A percentile compares a stretch with the other conserved stretches of the same genome.
phyloP scores from a whole-genome alignment of 1,139 yeast genomes.

The Taphrina confusa region DNA sequence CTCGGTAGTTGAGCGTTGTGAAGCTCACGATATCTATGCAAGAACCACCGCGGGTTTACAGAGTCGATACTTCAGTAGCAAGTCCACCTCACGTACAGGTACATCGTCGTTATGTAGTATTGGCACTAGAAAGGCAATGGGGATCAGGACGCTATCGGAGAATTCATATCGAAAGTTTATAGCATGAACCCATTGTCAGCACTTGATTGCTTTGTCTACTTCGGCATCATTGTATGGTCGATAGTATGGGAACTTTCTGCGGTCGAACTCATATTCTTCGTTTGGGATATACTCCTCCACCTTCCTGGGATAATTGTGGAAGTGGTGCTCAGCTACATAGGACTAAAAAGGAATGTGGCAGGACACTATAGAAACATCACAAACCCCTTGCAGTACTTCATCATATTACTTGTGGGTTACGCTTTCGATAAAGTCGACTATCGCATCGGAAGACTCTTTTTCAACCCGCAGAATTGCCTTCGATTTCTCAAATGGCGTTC shows the following conservation, averaged over 20 bases:
- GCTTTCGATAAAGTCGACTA: conserved; percentile 3
- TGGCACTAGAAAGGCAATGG: too few relatives aligned
- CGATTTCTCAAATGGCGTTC: conserved; percentile 5
- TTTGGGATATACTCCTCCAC: not conserved
- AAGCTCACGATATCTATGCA: too few relatives aligned
- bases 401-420: conserved; percentile 1
- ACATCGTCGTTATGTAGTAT: too few relatives aligned
- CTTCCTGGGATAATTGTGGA: not conserved
- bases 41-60: too few relatives aligned
- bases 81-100: too few relatives aligned
- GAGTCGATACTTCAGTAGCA: too few relatives aligned
- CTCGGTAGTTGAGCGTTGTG: too few relatives aligned
- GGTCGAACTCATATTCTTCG: not conserved
- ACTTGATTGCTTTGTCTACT: not conserved
- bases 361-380: not conserved
- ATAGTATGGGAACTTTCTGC: not conserved
- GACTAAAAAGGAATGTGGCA: not conserved
- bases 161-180: not conserved
- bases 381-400: conserved; percentile 2
- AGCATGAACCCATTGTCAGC: conserved; percentile 4
- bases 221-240: conserved; percentile 9
- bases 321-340: not conserved
- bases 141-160: too few relatives aligned
- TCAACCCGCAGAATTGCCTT: not conserved
- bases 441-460: conserved; percentile 3